Evolutionary conservation across 2,329 filamentous ascomycete genomes (phyloP).

Genomic region (Raffaelea deltoideospora): DNA sequence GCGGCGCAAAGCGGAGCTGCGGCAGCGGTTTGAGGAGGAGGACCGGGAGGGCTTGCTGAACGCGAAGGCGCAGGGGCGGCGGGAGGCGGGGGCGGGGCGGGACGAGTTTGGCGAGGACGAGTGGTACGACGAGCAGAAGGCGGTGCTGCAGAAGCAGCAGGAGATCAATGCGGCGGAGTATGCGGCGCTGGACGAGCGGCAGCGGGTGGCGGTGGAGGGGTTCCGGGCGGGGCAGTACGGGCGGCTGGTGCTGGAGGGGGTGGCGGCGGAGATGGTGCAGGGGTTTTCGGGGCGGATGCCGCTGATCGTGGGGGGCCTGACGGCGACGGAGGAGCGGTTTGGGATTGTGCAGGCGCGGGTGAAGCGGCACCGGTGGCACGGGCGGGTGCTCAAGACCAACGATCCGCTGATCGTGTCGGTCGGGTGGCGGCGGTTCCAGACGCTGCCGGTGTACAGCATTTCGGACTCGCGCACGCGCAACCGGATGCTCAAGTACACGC

Average conservation of each 20-base stretch:
- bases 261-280: conserved; percentile 78
- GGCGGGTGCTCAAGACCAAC: conserved; percentile 96
- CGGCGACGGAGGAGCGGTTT: conserved; percentile 86
- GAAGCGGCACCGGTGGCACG: conserved; percentile 97
- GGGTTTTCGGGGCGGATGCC: conserved; percentile 73
- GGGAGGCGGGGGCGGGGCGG: conserved; percentile 41
- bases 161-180: conserved; percentile 96
- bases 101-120: conserved; percentile 93
- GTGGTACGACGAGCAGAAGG: conserved; percentile 97
- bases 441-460: conserved; percentile 83
- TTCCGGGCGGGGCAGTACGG: conserved; percentile 87
- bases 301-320: conserved; percentile 79
- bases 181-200: conserved; percentile 68
- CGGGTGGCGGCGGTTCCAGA: conserved; percentile 91
- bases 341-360: conserved; percentile 92
- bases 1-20: conserved; percentile 83
- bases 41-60: conserved; percentile 92
- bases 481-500: conserved; percentile 97
- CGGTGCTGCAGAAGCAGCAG: conserved; percentile 83
- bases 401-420: conserved; percentile 95
- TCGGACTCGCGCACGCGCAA: conserved; percentile 87
- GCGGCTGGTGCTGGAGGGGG: conserved; percentile 74
- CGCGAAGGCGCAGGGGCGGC: conserved; percentile 64
- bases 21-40: conserved; percentile 89
- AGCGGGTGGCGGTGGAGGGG: conserved; percentile 74